Evolutionary conservation across 2,329 filamentous ascomycete species (phyloP), one percentile per base, ranked within the genome.

Genomic region (Ambrosiella beaveri): DNA sequence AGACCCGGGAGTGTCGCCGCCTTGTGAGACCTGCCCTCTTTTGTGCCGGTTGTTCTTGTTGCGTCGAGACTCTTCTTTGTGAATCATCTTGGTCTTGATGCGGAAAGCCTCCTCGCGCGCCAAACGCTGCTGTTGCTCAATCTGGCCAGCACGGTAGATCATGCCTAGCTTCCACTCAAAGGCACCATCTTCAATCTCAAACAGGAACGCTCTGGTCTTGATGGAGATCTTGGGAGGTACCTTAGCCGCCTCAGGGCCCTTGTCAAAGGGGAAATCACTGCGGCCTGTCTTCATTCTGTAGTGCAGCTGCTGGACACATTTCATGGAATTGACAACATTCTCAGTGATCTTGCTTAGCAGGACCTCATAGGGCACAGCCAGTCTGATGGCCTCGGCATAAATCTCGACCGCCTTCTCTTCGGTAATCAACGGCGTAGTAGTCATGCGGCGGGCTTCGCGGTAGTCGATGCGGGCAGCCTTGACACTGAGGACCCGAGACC

Each of bases 91-190:
- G 12, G 85, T 78, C 68, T 98, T 98, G 60, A 95, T 74, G 12
- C 82, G 75, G 69, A 94, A 97, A 0, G 91, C 91, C 63, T 95
- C 88, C 68, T 95, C 88, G 49, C 93, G 82, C 3, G 91, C 90
- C 57, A 95, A 73, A 17, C 93, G 80, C 68, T 97, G 93, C 67
- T 85, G 84, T 69, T 97, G 91, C 68, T 98, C 93, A 58, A 90
- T 74, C 17, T 91, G 76, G 0, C 94, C 93, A 51, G 88, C 81
- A 38, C 91, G 83, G 68, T 97, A 98, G 56, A 98, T 98, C 66
- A 89, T 83, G 13, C 90, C 88, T 8, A 98, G 74, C 67, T 96
- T 97, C 87, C 90, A 98, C 68, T 98, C 93, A 65, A 98, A 98
- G 0, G 88, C 85, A 54, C 93, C 91, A 67, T 98, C 93, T 70